These are phyloP conservation scores for Ophiorrhiza pumila DNA, from an alignment of 257 asterid species.

Conservation along the genomic window DNA sequence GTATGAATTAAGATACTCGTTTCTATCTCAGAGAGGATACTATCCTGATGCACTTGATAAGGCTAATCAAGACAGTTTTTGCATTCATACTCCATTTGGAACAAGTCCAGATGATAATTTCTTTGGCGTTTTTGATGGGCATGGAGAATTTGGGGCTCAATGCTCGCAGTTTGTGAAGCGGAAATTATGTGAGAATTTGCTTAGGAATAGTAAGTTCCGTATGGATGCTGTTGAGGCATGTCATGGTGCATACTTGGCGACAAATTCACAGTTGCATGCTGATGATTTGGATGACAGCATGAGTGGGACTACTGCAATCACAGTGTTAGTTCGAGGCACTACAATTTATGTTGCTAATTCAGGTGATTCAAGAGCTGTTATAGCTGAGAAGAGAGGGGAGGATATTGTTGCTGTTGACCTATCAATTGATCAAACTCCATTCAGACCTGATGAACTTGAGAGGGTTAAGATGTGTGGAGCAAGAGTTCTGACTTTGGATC, in stretches of 20 bases:
- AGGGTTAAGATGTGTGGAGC: conserved; percentile 93
- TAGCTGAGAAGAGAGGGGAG: conserved; percentile 71
- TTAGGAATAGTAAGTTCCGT: conserved; percentile 57
- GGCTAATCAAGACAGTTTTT: conserved; percentile 93
- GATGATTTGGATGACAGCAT: conserved; percentile 88
- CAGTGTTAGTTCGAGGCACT: conserved; percentile 72
- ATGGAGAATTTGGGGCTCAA: conserved; percentile 88
- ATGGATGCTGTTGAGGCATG: conserved; percentile 80
- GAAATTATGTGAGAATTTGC: conserved; percentile 85
- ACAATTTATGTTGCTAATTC: conserved; percentile 75
- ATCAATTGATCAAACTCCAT: conserved; percentile 90
- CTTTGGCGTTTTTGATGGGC: conserved; percentile 97
- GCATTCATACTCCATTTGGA: conserved; percentile 93
- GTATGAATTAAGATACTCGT: conserved; percentile 75
- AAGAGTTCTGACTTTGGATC: conserved; percentile 94
- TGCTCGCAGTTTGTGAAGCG: conserved; percentile 86
- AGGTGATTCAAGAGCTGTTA: conserved; percentile 93
- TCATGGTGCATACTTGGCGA: conserved; percentile 67
- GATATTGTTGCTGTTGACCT: conserved; percentile 78
- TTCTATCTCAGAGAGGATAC: conserved; percentile 90
- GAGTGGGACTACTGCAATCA: conserved; percentile 97
- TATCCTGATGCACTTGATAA: conserved; percentile 98
- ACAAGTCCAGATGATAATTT: conserved; percentile 68
- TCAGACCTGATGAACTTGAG: conserved; percentile 78
- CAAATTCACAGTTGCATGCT: conserved; percentile 74